Percentiles rank a stretch among this genome's conserved stretches.
Conservation (phyloP, 1,284 basidiomycete species). For the Hymenochaete sp. region DNA sequence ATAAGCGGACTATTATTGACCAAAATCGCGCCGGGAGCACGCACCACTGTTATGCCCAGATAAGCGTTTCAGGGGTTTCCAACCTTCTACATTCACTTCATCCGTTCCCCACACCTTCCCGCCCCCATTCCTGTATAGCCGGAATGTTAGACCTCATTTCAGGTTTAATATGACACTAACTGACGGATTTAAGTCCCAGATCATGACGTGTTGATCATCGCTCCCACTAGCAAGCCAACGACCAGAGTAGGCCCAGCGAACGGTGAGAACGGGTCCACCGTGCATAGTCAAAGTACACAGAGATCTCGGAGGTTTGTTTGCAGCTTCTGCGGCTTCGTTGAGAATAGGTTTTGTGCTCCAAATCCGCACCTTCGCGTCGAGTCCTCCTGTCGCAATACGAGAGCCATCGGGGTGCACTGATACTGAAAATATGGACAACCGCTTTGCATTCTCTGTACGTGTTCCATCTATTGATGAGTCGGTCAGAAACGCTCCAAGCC, state of each 20-base stretch:
- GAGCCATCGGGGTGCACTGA: slow-evolving; percentile 95
- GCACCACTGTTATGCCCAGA: slow-evolving; percentile 89
- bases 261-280: slow-evolving; percentile 86
- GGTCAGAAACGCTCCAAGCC: background rate
- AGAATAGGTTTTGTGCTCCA: slow-evolving; percentile 96
- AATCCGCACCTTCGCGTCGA: slow-evolving; percentile 93
- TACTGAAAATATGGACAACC: slow-evolving; percentile 84
- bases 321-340: slow-evolving; percentile 60
- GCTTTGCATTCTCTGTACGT: slow-evolving; percentile 43
- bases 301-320: slow-evolving; percentile 74
- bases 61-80: slow-evolving; percentile 88
- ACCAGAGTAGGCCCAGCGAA: slow-evolving; percentile 95
- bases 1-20: slow-evolving; percentile 8
- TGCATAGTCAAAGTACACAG: slow-evolving; percentile 91
- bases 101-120: slow-evolving; percentile 89
- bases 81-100: slow-evolving; percentile 93
- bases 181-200: slow-evolving; percentile 96
- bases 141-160: background rate
- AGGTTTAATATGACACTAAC: slow-evolving; percentile 31
- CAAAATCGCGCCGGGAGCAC: slow-evolving; percentile 17
- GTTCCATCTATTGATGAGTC: slow-evolving; percentile 12
- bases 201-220: slow-evolving; percentile 91
- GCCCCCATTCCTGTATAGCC: slow-evolving; percentile 57
- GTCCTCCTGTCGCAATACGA: slow-evolving; percentile 90
- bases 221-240: slow-evolving; percentile 93